Evolutionary conservation across 1,284 basidiomycete species (phyloP), one percentile per base, ranked within the genome.

Genomic region (Pisolithus thermaeus): DNA sequence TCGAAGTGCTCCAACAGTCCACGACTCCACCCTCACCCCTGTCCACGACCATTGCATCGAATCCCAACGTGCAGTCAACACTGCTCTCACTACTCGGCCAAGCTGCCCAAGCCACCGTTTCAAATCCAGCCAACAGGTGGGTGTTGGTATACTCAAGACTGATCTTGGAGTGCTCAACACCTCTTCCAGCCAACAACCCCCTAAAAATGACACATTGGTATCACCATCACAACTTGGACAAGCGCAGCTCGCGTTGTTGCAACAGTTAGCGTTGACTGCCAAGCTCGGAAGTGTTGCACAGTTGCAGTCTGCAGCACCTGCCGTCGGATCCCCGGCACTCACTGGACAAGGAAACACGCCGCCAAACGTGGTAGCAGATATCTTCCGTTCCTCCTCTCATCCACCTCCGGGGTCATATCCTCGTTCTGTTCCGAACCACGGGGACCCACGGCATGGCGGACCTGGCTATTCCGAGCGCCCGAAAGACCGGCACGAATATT

Each of bases 231-330:
- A 65, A 50, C 61, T 83, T 55, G 79, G 80, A 57, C 69, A 76
- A 41, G 71, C 75, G 55, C 84, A 86, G 64, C 71, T 89, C 51
- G 80, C 81, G 49, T 72, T 88, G 59, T 72, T 91, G 59, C 85
- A 87, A 61, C 87, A 86, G 62, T 74, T 90, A 63, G 74, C 85
- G 52, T 81, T 82, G 60, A 77, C 79, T 59, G 77, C 81, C 36
- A 75, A 74, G 52, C 61, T 70, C 46, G 68, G 69, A 49, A 72
- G 67, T 62, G 62, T 59, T 47, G 56, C 58, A 52, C 54, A 63
- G 61, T 59, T 67, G 11, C 56, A 63, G 28, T 61, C 62, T 56
- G 54, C 68, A 51, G 49, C 51, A 42, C 50, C 54, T 50, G 50
- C 54, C 20, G 47, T 53, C 35, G 46, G 55, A 14, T 11, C 35